Conservation (phyloP, 2,329 filamentous ascomycete genomes). For the Cercospora sp. region DNA sequence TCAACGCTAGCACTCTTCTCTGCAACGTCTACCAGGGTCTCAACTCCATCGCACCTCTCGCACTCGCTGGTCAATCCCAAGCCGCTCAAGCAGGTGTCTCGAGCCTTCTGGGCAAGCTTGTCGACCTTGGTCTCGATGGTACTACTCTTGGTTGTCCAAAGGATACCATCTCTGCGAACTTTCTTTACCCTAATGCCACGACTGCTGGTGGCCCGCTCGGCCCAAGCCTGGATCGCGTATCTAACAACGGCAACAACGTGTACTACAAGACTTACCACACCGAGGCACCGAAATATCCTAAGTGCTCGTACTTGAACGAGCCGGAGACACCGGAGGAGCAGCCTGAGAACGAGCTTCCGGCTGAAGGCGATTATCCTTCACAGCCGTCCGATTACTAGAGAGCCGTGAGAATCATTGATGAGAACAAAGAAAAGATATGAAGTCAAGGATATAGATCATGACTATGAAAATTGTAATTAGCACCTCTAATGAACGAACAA, state of each 20-base stretch:
- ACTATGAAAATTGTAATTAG: background rate
- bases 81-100: constrained; percentile 27
- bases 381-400: background rate
- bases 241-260: constrained; percentile 40
- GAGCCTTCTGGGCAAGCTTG: constrained; percentile 38
- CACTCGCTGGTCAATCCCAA: constrained; percentile 33
- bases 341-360: background rate
- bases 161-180: constrained; percentile 33
- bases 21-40: constrained; percentile 41
- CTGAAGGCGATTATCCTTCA: background rate
- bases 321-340: background rate
- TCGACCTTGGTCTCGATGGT: constrained; percentile 31
- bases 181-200: constrained; percentile 35
- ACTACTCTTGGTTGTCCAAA: constrained; percentile 40
- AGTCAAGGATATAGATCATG: background rate
- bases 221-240: constrained; percentile 29
- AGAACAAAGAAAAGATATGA: background rate
- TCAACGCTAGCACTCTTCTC: constrained; percentile 36
- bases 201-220: constrained; percentile 36
- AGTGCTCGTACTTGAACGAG: constrained; percentile 11
- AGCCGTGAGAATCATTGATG: background rate
- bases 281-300: constrained; percentile 31
- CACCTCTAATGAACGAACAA: background rate
- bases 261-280: constrained; percentile 41
- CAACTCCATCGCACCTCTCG: constrained; percentile 40